A percentile compares a stretch with the other conserved stretches of the same genome.
Evolutionary conservation across 768 basidiomycete genomes (phyloP).

Genomic region (Glaciozyma antarctica): DNA sequence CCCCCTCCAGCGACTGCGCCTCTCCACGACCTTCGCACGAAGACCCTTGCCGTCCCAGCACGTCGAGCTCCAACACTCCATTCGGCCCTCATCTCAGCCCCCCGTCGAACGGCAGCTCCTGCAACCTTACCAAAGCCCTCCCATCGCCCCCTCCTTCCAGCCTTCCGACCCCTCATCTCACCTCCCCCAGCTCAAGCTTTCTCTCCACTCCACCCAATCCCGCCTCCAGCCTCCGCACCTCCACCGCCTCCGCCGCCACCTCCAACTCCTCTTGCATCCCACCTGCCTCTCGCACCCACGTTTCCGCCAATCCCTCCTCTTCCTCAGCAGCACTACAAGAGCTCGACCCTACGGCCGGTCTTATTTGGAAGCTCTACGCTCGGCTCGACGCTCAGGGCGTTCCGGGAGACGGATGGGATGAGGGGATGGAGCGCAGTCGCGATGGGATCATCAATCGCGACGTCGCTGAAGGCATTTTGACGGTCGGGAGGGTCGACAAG

Average conservation of each 20-base stretch:
- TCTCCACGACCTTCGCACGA: too few species aligned
- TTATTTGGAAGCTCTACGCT: slow-evolving; percentile 79
- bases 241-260: slow-evolving; percentile 6
- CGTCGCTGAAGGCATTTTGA: slow-evolving; percentile 44
- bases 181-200: too few species aligned
- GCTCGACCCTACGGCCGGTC: slow-evolving; percentile 45
- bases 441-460: slow-evolving; percentile 41
- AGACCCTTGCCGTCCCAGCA: too few species aligned
- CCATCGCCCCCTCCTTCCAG: too few species aligned
- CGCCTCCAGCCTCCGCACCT: not conserved
- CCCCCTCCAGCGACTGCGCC: too few species aligned
- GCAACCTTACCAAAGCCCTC: too few species aligned
- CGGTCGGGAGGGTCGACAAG: slow-evolving; percentile 14
- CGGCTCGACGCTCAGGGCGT: slow-evolving; percentile 83
- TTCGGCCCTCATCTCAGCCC: too few species aligned
- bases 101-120: too few species aligned
- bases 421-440: slow-evolving; percentile 86
- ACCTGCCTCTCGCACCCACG: not conserved
- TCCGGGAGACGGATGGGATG: slow-evolving; percentile 85
- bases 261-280: slow-evolving; percentile 18
- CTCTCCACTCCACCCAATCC: too few species aligned
- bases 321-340: slow-evolving; percentile 8
- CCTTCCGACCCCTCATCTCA: too few species aligned
- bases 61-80: too few species aligned
- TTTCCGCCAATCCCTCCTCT: slow-evolving; percentile 3